Percentiles rank a stretch among this genome's conserved stretches.
These are phyloP conservation scores for Pouteria glomerata DNA, from an alignment of 148 eudicot genomes.

Conservation along the genomic window DNA sequence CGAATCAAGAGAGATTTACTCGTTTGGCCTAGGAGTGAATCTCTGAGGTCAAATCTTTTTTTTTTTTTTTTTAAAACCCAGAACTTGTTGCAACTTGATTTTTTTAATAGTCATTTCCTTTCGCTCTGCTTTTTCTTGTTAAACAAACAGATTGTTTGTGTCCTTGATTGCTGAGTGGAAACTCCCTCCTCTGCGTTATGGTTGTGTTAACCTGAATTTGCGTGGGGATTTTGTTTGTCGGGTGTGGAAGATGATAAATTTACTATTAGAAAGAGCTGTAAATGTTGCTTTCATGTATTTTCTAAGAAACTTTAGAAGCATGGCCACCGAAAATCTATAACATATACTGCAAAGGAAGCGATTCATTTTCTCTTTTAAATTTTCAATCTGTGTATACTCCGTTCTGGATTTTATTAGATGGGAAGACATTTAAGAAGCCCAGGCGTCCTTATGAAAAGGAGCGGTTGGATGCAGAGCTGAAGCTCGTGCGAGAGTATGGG, in stretches of 20 bases:
- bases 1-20: too few relatives aligned
- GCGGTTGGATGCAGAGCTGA: conserved; percentile 35
- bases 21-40: neutral
- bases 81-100: neutral
- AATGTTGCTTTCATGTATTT: too few relatives aligned
- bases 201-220: neutral
- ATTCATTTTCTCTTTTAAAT: neutral
- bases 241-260: too few relatives aligned
- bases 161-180: neutral
- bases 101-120: neutral
- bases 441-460: conserved; percentile 43
- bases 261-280: neutral
- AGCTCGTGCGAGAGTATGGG: conserved; percentile 37
- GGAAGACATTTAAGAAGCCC: conserved; percentile 40
- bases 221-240: neutral
- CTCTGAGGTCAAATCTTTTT: too few relatives aligned
- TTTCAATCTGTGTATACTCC: neutral
- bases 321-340: neutral
- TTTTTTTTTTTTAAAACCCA: neutral
- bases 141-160: neutral
- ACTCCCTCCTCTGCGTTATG: neutral
- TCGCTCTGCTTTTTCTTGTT: neutral
- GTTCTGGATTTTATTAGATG: conserved; percentile 17
- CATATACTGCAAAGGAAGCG: neutral
- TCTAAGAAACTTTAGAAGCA: neutral